Evolutionary conservation across 768 basidiomycete genomes (phyloP).

Genomic region (Boletus vermiculosoides): DNA sequence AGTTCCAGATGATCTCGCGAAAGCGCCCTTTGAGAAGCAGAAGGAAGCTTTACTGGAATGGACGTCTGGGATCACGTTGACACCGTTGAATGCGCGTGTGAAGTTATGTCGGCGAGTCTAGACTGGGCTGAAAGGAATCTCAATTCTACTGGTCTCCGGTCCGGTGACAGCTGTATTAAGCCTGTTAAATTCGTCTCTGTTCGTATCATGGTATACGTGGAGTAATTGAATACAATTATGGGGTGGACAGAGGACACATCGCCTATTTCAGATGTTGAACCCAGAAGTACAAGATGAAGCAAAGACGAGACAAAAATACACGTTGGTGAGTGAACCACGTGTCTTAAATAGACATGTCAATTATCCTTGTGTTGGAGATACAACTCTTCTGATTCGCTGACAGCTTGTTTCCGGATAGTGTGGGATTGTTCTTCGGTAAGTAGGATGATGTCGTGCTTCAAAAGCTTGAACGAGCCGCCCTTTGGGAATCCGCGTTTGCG

Average conservation of each 20-base stretch:
- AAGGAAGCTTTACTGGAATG: constrained; percentile 36
- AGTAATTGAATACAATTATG: background rate
- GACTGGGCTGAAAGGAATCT: background rate
- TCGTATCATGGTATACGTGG: background rate
- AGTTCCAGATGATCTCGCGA: constrained; percentile 37
- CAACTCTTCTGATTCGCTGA: constrained; percentile 10
- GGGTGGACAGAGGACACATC: background rate
- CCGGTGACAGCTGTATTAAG: background rate
- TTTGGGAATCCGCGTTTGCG: constrained; percentile 49
- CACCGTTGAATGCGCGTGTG: constrained; percentile 31
- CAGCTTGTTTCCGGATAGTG: constrained; percentile 21
- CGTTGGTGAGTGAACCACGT: background rate
- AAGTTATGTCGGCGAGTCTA: constrained; percentile 22
- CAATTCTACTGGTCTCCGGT: background rate
- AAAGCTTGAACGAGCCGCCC: constrained; percentile 46
- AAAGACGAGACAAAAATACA: background rate
- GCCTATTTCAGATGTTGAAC: background rate
- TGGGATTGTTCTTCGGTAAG: constrained; percentile 43
- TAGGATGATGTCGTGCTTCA: constrained; percentile 47
- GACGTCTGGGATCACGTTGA: constrained; percentile 37
- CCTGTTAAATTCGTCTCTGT: background rate
- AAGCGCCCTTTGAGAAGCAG: constrained; percentile 32
- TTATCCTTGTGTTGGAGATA: constrained; percentile 1
- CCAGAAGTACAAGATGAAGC: background rate
- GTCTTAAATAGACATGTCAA: background rate